Evolutionary conservation across 202 grass and related monocot species (phyloP).

Genomic region (Carex arenaria): DNA sequence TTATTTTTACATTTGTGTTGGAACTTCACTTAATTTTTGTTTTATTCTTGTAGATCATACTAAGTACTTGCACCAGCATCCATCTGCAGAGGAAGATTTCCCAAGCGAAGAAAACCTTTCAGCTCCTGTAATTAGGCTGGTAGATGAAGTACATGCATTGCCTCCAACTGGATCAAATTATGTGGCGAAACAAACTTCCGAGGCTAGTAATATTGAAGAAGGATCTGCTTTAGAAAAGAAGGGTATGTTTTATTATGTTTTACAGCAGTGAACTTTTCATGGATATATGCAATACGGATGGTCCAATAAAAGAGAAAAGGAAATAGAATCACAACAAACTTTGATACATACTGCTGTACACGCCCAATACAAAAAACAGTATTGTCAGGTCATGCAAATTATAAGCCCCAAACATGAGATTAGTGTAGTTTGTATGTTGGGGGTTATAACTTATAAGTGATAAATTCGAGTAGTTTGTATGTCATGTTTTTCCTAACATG

Average conservation of each 20-base stretch:
- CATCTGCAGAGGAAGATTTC: slow-evolving; percentile 75
- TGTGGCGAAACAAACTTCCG: slow-evolving; percentile 14
- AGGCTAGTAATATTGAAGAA: slow-evolving; percentile 25
- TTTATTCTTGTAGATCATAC: slow-evolving; percentile 30
- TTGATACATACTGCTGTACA: neutral
- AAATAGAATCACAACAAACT: neutral
- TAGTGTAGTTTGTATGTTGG: neutral
- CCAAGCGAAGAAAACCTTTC: slow-evolving; percentile 38
- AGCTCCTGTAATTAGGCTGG: slow-evolving; percentile 34
- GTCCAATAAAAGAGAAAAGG: neutral
- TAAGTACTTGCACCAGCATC: slow-evolving; percentile 50
- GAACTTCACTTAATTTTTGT: slow-evolving; percentile 24
- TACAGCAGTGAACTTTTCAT: neutral
- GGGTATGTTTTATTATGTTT: slow-evolving; percentile 41
- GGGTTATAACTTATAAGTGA: neutral
- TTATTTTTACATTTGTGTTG: neutral
- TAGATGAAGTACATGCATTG: slow-evolving; percentile 25
- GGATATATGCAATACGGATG: slow-evolving; percentile 5
- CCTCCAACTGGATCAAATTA: slow-evolving; percentile 27
- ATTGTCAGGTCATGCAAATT: slow-evolving; percentile 3
- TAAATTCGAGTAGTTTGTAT: neutral
- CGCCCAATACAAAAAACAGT: neutral
- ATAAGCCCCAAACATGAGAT: neutral
- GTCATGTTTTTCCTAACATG: slow-evolving; percentile 11
- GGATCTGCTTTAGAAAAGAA: slow-evolving; percentile 15